Base-by-base conservation (phyloP, 2,329 filamentous ascomycete species). In the Aspergillus hortae region DNA sequence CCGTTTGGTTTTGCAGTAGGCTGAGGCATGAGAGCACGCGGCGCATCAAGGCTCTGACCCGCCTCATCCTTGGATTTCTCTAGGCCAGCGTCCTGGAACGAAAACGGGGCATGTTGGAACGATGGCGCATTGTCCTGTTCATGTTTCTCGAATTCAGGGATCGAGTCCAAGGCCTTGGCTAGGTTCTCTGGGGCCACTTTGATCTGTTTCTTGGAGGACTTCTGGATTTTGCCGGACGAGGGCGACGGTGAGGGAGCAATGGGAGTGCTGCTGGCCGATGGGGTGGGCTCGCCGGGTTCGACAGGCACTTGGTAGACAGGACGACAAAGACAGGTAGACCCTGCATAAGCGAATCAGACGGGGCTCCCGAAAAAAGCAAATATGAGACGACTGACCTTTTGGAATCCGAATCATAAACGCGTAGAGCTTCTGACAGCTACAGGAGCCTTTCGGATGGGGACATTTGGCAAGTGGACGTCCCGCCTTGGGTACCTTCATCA, bases 401-500 rank as follows among this genome's bases (percentile, higher is more conserved):
- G 72, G 71, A 33, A 76, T 74, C 44, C 69, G 66, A 36, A 76
- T 67, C 74, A 77, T 76, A 43, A 77, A 68, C 4, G 72, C 71
- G 59, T 68, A 73, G 12, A 67, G 59, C 56, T 70, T 72, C 54
- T 72, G 64, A 49, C 74, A 76, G 48, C 67, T 70, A 55, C 74
- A 76, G 4, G 65, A 66, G 17, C 68, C 67, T 54, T 73, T 72
- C 4, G 71, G 69, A 61, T 78, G 75, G 23, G 75, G 74, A 43
- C 75, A 78, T 60, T 74, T 75, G 30, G 74, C 70, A 19, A 77
- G 66, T 15, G 76, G 76, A 15, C 76, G 69, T 11, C 76, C 76
- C 17, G 76, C 74, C 51, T 76, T 77, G 25, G 74, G 74, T 19
- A 78, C 75, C 60, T 76, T 75, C 60, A 77, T 74, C 71, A 78